phyloP scores from a whole-genome alignment of 148 eudicot genomes.

The Vaccinium corymbosum region DNA sequence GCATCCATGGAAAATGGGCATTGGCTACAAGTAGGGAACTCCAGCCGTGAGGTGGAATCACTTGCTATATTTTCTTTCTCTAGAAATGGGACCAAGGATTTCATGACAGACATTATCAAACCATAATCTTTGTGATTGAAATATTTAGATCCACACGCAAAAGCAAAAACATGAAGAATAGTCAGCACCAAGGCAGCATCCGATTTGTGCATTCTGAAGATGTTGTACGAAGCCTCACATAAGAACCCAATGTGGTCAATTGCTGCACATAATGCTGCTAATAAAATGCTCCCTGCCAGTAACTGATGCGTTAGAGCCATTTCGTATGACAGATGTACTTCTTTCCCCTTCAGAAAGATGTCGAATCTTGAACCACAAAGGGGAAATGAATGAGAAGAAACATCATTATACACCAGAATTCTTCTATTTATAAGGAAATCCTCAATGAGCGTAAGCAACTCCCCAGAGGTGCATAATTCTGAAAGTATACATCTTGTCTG shows the following conservation, averaged over 20 bases:
- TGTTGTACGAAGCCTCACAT: conserved; percentile 59
- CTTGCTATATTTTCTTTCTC: conserved; percentile 33
- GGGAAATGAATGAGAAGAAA: conserved; percentile 24
- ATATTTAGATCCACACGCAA: conserved; percentile 55
- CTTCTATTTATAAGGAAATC: conserved; percentile 55
- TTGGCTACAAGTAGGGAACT: conserved; percentile 36
- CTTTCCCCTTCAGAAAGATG: conserved; percentile 30
- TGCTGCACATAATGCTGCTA: conserved; percentile 64
- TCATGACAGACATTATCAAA: conserved; percentile 44
- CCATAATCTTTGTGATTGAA: conserved; percentile 29
- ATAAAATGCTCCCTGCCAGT: conserved; percentile 46
- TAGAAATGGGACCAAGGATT: conserved; percentile 43
- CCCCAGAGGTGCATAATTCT: conserved; percentile 41
- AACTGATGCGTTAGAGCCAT: conserved; percentile 47
- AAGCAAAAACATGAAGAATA: conserved; percentile 70
- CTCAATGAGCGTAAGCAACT: conserved; percentile 52
- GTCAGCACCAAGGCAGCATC: conserved; percentile 36
- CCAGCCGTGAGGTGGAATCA: conserved; percentile 13
- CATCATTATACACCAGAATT: conserved; percentile 30
- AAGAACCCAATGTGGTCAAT: conserved; percentile 44
- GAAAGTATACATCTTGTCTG: conserved; percentile 37
- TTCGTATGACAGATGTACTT: conserved; percentile 25
- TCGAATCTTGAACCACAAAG: conserved; percentile 25
- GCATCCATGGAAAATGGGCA: conserved; percentile 67
- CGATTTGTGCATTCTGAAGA: conserved; percentile 30